Conservation (phyloP, 2,329 filamentous ascomycete genomes). For the Cytospora chrysosperma region DNA sequence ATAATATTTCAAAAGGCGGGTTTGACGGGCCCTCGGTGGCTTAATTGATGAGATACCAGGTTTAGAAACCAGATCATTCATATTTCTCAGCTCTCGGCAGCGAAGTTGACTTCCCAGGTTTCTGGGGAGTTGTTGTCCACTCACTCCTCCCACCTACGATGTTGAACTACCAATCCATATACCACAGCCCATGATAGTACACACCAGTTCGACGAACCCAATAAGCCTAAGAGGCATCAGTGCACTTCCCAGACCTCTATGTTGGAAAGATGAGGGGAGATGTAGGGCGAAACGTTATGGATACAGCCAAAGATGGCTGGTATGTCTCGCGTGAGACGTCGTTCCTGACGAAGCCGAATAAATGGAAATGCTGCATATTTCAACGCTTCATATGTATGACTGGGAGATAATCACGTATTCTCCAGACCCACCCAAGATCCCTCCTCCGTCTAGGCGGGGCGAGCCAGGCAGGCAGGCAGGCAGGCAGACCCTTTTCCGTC, state of each 20-base stretch:
- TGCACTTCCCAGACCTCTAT: background rate
- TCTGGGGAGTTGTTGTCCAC: background rate
- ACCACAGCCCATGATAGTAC: background rate
- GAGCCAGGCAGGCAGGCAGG: background rate
- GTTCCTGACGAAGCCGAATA: background rate
- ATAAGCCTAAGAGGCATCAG: background rate
- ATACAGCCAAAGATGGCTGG: too few relatives aligned
- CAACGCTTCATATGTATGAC: background rate
- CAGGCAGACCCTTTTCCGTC: background rate
- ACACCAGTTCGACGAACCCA: background rate
- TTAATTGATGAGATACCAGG: background rate
- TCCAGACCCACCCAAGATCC: background rate
- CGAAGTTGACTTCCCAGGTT: background rate
- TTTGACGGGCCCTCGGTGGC: background rate
- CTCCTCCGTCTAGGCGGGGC: background rate
- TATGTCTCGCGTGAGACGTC: background rate
- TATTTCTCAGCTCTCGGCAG: background rate
- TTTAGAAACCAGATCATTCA: background rate
- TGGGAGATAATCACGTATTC: background rate
- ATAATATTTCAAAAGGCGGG: background rate
- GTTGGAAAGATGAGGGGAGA: background rate
- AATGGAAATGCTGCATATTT: background rate
- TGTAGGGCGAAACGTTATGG: too few relatives aligned
- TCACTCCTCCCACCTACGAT: background rate
- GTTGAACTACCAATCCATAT: background rate